phyloP scores from a whole-genome alignment of 148 eudicot genomes.

The Silene uniflora region DNA sequence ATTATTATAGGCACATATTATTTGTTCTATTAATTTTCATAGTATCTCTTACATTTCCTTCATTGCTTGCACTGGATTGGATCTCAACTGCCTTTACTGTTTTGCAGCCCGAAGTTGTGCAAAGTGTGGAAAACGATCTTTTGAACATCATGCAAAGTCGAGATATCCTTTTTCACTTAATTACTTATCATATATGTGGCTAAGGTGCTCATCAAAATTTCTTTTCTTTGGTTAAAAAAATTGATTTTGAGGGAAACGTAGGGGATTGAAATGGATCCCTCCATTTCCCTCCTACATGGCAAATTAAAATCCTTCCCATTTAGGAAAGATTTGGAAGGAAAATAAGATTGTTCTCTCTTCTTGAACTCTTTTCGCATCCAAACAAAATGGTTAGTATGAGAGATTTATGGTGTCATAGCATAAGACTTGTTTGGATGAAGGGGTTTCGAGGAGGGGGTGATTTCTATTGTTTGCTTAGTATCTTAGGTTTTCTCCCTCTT shows the following conservation, averaged over 20 bases:
- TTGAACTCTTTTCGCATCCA: no score
- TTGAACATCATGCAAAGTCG: conserved; percentile 83
- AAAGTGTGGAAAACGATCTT: conserved; percentile 78
- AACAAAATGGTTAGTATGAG: no score
- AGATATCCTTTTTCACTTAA: conserved; percentile 63
- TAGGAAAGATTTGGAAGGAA: no score
- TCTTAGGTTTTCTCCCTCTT: background rate
- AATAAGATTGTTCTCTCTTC: no score
- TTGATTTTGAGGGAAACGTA: no score
- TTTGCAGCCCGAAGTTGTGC: conserved; percentile 92
- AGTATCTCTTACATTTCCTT: background rate
- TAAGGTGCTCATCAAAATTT: background rate
- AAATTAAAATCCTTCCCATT: no score
- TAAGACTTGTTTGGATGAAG: no score
- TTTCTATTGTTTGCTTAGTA: background rate
- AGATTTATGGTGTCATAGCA: no score
- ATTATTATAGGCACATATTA: no score
- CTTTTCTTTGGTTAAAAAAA: background rate
- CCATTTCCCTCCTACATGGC: background rate
- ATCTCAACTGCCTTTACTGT: conserved; percentile 11
- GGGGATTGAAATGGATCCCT: no score
- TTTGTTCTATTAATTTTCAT: background rate
- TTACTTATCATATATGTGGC: background rate
- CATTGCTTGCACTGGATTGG: background rate
- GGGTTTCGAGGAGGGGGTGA: no score